phyloP scores from a whole-genome alignment of 108 stramenopile genomes.

The Skeletonema grethae region DNA sequence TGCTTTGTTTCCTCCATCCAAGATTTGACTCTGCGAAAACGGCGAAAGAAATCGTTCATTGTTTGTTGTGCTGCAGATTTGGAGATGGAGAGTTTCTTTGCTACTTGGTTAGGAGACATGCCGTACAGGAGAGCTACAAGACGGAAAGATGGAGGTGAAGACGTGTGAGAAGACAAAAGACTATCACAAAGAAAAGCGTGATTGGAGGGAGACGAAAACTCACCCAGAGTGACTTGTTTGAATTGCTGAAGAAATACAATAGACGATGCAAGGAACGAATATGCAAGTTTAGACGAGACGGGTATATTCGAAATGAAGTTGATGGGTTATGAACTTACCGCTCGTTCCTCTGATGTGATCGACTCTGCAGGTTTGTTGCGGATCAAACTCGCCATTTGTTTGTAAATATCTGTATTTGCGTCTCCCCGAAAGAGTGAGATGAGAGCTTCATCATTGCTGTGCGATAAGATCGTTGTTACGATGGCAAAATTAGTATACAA shows the following conservation, averaged over 20 bases:
- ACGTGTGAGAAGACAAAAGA: too few relatives aligned
- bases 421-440: constrained; percentile 41
- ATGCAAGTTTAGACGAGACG: not conserved
- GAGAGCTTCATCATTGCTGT: constrained; percentile 37
- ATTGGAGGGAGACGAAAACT: too few relatives aligned
- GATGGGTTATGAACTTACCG: not conserved
- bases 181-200: too few relatives aligned
- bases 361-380: constrained; percentile 31
- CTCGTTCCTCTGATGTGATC: constrained; percentile 50
- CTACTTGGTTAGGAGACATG: constrained; percentile 55
- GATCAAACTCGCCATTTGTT: constrained; percentile 52
- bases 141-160: too few relatives aligned
- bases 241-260: constrained; percentile 17
- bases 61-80: constrained; percentile 30
- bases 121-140: constrained; percentile 55
- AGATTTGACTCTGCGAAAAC: constrained; percentile 41
- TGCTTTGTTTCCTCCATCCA: constrained; percentile 50
- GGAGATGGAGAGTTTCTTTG: constrained; percentile 51
- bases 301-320: not conserved
- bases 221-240: constrained; percentile 54
- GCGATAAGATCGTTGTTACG: not conserved
- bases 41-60: constrained; percentile 53
- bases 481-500: not conserved
- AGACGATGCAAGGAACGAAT: not conserved
- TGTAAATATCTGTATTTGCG: constrained; percentile 55